Conservation (phyloP, 345 rosid genomes). For the Populus ilicifolia region DNA sequence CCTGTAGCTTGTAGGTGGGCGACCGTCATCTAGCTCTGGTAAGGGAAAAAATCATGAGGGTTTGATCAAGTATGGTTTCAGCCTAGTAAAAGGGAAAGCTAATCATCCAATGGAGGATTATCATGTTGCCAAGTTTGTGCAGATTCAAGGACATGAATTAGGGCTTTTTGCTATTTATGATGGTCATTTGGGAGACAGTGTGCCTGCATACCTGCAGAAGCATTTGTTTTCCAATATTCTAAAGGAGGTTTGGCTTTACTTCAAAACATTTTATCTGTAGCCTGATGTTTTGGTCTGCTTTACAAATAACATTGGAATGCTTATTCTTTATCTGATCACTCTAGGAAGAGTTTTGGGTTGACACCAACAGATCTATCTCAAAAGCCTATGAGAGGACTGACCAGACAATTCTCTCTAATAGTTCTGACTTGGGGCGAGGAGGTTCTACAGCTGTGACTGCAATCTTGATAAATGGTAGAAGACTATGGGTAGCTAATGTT, state of each 20-base stretch:
- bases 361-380: slow-evolving; percentile 48
- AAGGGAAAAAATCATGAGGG: slow-evolving; percentile 53
- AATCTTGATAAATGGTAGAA: slow-evolving; percentile 48
- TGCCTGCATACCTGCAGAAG: slow-evolving; percentile 64
- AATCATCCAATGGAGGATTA: slow-evolving; percentile 78
- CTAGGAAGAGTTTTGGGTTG: slow-evolving; percentile 66
- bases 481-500: slow-evolving; percentile 60
- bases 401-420: slow-evolving; percentile 53
- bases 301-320: neutral
- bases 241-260: slow-evolving; percentile 45
- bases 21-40: slow-evolving; percentile 52
- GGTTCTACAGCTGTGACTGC: slow-evolving; percentile 85
- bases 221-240: slow-evolving; percentile 62
- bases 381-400: slow-evolving; percentile 71
- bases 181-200: slow-evolving; percentile 67
- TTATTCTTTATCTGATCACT: slow-evolving; percentile 12
- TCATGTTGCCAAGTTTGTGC: slow-evolving; percentile 64
- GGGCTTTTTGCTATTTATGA: slow-evolving; percentile 76
- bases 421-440: slow-evolving; percentile 62
- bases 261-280: slow-evolving; percentile 6
- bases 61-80: slow-evolving; percentile 54
- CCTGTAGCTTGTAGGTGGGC: slow-evolving; percentile 50
- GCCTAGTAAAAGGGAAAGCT: slow-evolving; percentile 61
- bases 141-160: slow-evolving; percentile 46
- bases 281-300: slow-evolving; percentile 6